Evolutionary conservation across 2,329 filamentous ascomycete species (phyloP).

Genomic region (Trichoderma oligosporum): DNA sequence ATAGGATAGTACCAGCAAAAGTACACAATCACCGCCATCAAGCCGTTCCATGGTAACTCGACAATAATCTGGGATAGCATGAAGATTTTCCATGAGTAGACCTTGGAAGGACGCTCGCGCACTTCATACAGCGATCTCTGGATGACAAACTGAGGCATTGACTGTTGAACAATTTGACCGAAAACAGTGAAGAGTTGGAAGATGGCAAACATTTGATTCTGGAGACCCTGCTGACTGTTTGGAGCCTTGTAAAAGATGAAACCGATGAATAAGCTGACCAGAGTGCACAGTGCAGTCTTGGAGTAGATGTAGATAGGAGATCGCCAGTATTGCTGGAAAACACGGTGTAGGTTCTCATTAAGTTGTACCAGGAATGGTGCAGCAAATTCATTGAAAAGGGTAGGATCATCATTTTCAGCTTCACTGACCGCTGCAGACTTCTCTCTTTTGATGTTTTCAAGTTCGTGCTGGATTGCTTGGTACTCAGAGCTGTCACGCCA

Average conservation of each 20-base stretch:
- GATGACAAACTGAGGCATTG: conserved; percentile 81
- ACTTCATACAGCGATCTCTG: conserved; percentile 81
- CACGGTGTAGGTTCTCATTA: conserved; percentile 63
- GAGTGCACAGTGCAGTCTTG: conserved; percentile 65
- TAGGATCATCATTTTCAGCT: conserved; percentile 37
- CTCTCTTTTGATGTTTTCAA: conserved; percentile 52
- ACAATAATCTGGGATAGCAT: conserved; percentile 79
- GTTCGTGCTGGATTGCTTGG: conserved; percentile 51
- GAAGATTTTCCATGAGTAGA: conserved; percentile 82
- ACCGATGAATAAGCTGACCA: conserved; percentile 71
- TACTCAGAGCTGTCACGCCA: conserved; percentile 61
- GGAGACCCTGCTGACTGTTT: conserved; percentile 70
- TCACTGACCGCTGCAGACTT: conserved; percentile 30
- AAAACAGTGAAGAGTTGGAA: conserved; percentile 84
- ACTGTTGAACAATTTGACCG: conserved; percentile 72
- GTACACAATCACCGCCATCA: conserved; percentile 74
- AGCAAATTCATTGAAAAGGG: conserved; percentile 70
- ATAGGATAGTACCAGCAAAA: conserved; percentile 84
- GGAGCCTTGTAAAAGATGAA: conserved; percentile 74
- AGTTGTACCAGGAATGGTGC: conserved; percentile 69
- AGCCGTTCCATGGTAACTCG: conserved; percentile 78
- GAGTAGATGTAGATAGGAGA: conserved; percentile 86
- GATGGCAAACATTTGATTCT: conserved; percentile 82
- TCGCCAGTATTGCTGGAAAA: conserved; percentile 91
- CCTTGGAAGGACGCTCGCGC: conserved; percentile 77